Conservation (phyloP, 768 basidiomycete genomes). For the Tulasnella sp. region DNA sequence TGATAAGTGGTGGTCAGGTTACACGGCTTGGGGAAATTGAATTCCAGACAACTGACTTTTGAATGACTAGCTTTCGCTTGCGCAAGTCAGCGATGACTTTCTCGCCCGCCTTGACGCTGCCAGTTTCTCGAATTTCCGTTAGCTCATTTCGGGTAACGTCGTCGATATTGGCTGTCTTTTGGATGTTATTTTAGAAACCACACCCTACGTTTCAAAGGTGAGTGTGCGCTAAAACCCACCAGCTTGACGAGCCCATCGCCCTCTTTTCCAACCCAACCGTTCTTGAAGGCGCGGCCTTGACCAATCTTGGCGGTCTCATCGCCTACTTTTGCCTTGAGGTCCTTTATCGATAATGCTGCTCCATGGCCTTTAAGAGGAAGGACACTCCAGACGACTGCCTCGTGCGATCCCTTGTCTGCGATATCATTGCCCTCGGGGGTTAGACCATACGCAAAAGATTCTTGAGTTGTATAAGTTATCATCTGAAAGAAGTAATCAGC, state of each 20-base stretch:
- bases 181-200: background rate
- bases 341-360: conserved; percentile 47
- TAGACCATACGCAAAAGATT: conserved; percentile 57
- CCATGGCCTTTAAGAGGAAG: conserved; percentile 63
- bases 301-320: conserved; percentile 87
- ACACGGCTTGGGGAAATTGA: background rate
- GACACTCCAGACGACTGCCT: conserved; percentile 86
- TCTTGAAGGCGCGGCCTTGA: conserved; percentile 92
- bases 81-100: conserved; percentile 75
- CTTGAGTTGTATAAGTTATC: conserved; percentile 69
- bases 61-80: conserved; percentile 79
- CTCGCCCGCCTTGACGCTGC: conserved; percentile 63
- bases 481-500: conserved; percentile 41
- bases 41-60: conserved; percentile 45
- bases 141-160: conserved; percentile 71
- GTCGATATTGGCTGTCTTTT: conserved; percentile 48
- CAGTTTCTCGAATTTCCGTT: conserved; percentile 58
- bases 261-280: conserved; percentile 91
- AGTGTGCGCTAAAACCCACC: conserved; percentile 37
- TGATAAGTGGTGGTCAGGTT: too few relatives aligned
- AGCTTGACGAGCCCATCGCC: conserved; percentile 76
- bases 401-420: conserved; percentile 76
- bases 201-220: background rate
- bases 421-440: conserved; percentile 79
- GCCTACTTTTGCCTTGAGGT: conserved; percentile 67